Evolutionary conservation across 805 yeast species (phyloP).

Genomic region (Candida methanosorbosa): DNA sequence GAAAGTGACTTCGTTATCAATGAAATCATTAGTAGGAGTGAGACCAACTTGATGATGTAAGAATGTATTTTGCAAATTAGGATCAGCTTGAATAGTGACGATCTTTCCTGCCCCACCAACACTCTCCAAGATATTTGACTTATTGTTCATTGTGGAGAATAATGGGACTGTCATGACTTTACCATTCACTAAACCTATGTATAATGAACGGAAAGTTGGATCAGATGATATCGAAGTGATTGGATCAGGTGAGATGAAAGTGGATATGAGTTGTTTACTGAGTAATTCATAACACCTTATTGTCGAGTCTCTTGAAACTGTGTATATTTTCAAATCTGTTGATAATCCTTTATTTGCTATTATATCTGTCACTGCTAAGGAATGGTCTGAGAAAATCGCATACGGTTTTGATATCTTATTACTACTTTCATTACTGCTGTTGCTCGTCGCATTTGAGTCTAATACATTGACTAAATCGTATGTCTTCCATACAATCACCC

Average conservation of each 20-base stretch:
- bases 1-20: slow-evolving; percentile 35
- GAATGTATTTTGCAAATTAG: slow-evolving; percentile 40
- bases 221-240: slow-evolving; percentile 57
- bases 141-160: slow-evolving; percentile 28
- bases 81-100: slow-evolving; percentile 42
- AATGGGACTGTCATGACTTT: slow-evolving; percentile 47
- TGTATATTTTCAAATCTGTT: slow-evolving; percentile 54
- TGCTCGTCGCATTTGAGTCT: slow-evolving; percentile 18
- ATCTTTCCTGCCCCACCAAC: slow-evolving; percentile 52
- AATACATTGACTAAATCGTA: slow-evolving; percentile 40
- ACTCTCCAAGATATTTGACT: slow-evolving; percentile 36
- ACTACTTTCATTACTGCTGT: slow-evolving; percentile 21
- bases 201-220: slow-evolving; percentile 70
- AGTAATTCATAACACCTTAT: slow-evolving; percentile 58
- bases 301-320: slow-evolving; percentile 70
- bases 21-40: slow-evolving; percentile 1
- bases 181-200: slow-evolving; percentile 64
- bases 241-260: slow-evolving; percentile 59
- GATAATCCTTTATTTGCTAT: slow-evolving; percentile 36
- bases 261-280: slow-evolving; percentile 42
- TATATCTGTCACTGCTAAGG: slow-evolving; percentile 35
- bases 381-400: slow-evolving; percentile 52
- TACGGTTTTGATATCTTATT: slow-evolving; percentile 40
- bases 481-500: slow-evolving; percentile 68
- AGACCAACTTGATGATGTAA: slow-evolving; percentile 35